A percentile compares a stretch with the other conserved stretches of the same genome.
Evolutionary conservation across 1,284 basidiomycete species (phyloP).

Genomic region (Tylopilus sp.): DNA sequence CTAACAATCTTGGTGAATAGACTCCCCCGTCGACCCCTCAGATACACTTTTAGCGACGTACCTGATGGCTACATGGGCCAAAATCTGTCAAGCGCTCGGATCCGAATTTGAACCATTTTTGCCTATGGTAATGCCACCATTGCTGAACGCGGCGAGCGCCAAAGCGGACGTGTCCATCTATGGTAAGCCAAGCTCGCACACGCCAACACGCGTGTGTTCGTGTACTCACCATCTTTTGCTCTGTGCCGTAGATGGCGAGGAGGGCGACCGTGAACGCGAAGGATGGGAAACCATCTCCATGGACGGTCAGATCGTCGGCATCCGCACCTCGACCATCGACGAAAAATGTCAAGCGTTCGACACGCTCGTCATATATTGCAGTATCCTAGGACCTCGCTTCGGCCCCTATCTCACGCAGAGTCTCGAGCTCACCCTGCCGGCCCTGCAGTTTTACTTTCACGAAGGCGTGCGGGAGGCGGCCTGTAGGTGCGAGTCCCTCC

Average conservation of each 20-base stretch:
- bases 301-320: slow-evolving; percentile 71
- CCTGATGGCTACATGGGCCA: slow-evolving; percentile 76
- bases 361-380: slow-evolving; percentile 75
- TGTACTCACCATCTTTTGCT: not conserved
- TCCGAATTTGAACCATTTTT: slow-evolving; percentile 80
- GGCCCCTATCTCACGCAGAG: slow-evolving; percentile 68
- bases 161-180: slow-evolving; percentile 76
- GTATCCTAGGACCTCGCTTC: slow-evolving; percentile 62
- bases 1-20: slow-evolving; percentile 32
- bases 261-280: slow-evolving; percentile 51
- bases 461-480: slow-evolving; percentile 76
- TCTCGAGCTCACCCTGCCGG: slow-evolving; percentile 68
- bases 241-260: slow-evolving; percentile 46
- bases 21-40: slow-evolving; percentile 56
- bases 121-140: slow-evolving; percentile 72
- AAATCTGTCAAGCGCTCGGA: slow-evolving; percentile 76
- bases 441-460: slow-evolving; percentile 70
- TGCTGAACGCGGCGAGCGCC: slow-evolving; percentile 70
- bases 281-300: slow-evolving; percentile 74
- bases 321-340: slow-evolving; percentile 74
- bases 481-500: slow-evolving; percentile 21
- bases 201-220: not conserved
- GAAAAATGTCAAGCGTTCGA: slow-evolving; percentile 86
- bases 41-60: slow-evolving; percentile 67
- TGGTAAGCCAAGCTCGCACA: slow-evolving; percentile 41